phyloP scores from a whole-genome alignment of 1,284 basidiomycete species.

The Ceratobasidium theobromae region DNA sequence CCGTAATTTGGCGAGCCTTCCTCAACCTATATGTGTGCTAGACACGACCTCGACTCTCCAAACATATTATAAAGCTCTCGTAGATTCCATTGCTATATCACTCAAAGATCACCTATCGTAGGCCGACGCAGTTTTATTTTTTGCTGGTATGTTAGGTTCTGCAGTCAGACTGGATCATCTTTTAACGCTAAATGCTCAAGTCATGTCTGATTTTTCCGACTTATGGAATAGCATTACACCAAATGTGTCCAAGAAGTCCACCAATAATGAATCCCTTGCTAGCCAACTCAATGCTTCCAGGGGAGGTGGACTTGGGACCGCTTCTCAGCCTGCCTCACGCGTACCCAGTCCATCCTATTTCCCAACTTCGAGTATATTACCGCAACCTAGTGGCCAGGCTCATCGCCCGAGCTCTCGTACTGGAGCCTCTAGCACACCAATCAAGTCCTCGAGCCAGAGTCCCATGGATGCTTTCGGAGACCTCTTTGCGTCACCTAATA shows the following conservation, averaged over 20 bases:
- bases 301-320: background rate
- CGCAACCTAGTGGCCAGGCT: constrained; percentile 2
- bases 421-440: background rate
- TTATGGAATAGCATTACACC: constrained; percentile 22
- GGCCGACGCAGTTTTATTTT: too few species aligned
- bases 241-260: background rate
- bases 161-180: background rate
- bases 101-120: too few species aligned
- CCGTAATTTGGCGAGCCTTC: too few species aligned
- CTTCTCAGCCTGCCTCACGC: constrained; percentile 10
- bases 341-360: constrained; percentile 20
- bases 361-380: background rate
- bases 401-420: constrained; percentile 3
- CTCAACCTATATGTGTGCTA: too few species aligned
- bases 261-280: background rate
- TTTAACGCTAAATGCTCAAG: background rate
- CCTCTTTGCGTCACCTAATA: constrained; percentile 15
- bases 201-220: constrained; percentile 29
- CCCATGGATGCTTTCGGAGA: constrained; percentile 23
- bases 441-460: background rate
- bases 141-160: background rate
- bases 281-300: constrained; percentile 20
- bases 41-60: too few species aligned
- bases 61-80: too few species aligned
- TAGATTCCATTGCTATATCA: too few species aligned